Evolutionary conservation across 1,284 basidiomycete genomes (phyloP).

Genomic region (Ceratobasidium sp.): DNA sequence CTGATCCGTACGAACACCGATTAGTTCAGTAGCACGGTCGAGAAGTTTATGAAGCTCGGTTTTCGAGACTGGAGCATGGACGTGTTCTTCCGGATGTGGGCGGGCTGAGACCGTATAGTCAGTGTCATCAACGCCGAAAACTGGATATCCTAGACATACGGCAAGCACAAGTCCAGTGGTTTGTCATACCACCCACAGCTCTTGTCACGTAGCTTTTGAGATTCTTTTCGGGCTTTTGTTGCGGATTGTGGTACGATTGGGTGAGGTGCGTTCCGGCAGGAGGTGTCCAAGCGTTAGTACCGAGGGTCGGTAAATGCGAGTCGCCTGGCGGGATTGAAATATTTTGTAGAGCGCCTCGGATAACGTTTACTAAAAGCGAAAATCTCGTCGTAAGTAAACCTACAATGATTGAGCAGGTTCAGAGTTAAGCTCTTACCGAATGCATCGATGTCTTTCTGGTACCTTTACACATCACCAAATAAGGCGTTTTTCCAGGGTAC

Average conservation of each 20-base stretch:
- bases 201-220: constrained; percentile 7
- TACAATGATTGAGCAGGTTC: neutral
- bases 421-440: constrained; percentile 5
- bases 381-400: no score
- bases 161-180: constrained; percentile 43
- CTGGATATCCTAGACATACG: constrained; percentile 15
- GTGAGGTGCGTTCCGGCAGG: neutral
- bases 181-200: constrained; percentile 46
- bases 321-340: constrained; percentile 29
- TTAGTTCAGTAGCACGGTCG: neutral
- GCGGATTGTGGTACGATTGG: constrained; percentile 20
- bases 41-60: constrained; percentile 30
- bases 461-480: neutral
- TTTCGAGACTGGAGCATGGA: neutral
- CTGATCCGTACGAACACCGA: constrained; percentile 10
- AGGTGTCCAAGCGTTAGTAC: constrained; percentile 1
- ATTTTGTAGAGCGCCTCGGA: constrained; percentile 19
- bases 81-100: constrained; percentile 14
- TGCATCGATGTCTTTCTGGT: constrained; percentile 32
- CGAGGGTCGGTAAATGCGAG: neutral
- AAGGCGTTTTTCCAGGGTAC: neutral
- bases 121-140: neutral
- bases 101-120: neutral
- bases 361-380: constrained; percentile 3
- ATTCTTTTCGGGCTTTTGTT: constrained; percentile 33